Evolutionary conservation across 495 filamentous ascomycete species (phyloP).

Genomic region (Acidomyces sp.): DNA sequence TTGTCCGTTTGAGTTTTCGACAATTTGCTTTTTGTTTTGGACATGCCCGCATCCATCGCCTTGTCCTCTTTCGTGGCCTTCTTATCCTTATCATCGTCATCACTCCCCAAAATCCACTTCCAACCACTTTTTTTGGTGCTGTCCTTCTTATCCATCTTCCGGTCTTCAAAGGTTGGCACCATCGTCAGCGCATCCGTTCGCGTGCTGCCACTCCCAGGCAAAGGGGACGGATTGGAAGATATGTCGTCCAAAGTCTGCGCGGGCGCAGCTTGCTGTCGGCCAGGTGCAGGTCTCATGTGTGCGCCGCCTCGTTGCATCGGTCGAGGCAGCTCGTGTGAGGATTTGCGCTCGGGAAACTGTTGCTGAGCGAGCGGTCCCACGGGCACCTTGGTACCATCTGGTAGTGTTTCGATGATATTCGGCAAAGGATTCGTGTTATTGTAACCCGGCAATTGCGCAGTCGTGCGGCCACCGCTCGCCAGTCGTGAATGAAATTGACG

Average conservation of each 20-base stretch:
- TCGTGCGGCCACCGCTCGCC: slow-evolving; percentile 30
- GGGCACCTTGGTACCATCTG: slow-evolving; percentile 20
- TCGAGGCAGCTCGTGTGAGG: slow-evolving; percentile 23
- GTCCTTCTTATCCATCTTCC: slow-evolving; percentile 49
- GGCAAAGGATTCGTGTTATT: slow-evolving; percentile 23
- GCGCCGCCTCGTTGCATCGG: slow-evolving; percentile 15
- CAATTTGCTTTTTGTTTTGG: slow-evolving; percentile 34
- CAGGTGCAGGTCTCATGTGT: slow-evolving; percentile 18
- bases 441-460: slow-evolving; percentile 30
- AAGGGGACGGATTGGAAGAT: slow-evolving; percentile 45
- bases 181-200: slow-evolving; percentile 71
- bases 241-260: slow-evolving; percentile 43
- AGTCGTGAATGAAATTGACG: slow-evolving; percentile 30
- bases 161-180: slow-evolving; percentile 63
- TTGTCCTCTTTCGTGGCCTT: slow-evolving; percentile 43
- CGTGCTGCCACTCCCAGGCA: slow-evolving; percentile 53
- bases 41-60: slow-evolving; percentile 33
- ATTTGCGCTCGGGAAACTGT: slow-evolving; percentile 27
- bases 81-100: slow-evolving; percentile 62
- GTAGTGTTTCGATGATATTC: slow-evolving; percentile 31
- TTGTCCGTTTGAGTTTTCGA: slow-evolving; percentile 52
- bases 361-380: slow-evolving; percentile 8
- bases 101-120: slow-evolving; percentile 60
- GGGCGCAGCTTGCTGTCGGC: slow-evolving; percentile 7
- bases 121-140: slow-evolving; percentile 65